Percentiles rank a stretch among this genome's conserved stretches.
These are phyloP conservation scores for Graphium sp. DNA, from an alignment of 2,329 filamentous ascomycete genomes.

Conservation along the genomic window DNA sequence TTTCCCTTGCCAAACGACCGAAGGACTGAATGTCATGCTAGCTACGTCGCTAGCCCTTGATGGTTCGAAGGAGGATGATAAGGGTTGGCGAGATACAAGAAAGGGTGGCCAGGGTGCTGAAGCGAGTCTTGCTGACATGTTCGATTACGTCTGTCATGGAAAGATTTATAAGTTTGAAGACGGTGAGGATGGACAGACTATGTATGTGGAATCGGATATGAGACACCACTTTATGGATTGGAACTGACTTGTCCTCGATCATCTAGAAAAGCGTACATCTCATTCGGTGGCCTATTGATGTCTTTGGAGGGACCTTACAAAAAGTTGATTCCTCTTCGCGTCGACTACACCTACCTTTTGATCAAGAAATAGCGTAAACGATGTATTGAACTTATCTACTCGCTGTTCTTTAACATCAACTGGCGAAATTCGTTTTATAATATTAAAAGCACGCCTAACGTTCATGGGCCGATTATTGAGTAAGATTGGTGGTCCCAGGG, in stretches of 20 bases:
- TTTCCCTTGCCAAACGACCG: constrained; percentile 57
- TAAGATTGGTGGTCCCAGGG: constrained; percentile 1
- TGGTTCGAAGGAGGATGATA: constrained; percentile 60
- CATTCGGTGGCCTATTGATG: constrained; percentile 83
- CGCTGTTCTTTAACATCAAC: neutral
- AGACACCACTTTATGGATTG: neutral
- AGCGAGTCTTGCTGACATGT: constrained; percentile 56
- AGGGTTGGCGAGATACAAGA: constrained; percentile 65
- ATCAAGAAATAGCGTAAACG: constrained; percentile 63
- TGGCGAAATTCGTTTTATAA: constrained; percentile 2
- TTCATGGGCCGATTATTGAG: constrained; percentile 4
- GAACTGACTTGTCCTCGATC: neutral
- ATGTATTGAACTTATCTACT: neutral
- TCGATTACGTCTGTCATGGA: constrained; percentile 75
- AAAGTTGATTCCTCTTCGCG: constrained; percentile 79
- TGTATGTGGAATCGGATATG: constrained; percentile 59
- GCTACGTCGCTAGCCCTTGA: constrained; percentile 78
- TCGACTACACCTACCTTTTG: constrained; percentile 86
- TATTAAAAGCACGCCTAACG: constrained; percentile 4
- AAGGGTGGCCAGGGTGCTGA: constrained; percentile 33
- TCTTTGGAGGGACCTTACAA: constrained; percentile 88
- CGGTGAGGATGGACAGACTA: constrained; percentile 59
- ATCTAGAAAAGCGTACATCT: constrained; percentile 75
- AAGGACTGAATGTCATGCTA: constrained; percentile 65
- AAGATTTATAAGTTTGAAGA: constrained; percentile 86